Evolutionary conservation across 78 protist species (phyloP), one percentile per base, ranked within the genome.

Genomic region (Speleostelium caveatum): DNA sequence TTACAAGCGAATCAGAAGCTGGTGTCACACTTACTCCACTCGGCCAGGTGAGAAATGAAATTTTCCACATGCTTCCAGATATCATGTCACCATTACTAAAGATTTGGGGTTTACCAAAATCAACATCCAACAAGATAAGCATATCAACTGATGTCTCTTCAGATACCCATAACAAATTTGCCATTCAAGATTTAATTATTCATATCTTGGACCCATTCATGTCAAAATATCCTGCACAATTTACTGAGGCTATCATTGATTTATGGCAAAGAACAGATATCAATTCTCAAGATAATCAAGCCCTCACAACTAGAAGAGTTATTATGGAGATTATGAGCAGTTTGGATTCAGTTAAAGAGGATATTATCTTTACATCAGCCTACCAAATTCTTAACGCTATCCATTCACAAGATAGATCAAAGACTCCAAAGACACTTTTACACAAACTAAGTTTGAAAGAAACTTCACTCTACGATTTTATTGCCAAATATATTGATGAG

Each of bases 91-190:
- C 91, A 42, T 39, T 83, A 21, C 28, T 83, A 1, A 83, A 69
- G 61, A 39, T 83, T 22, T 83, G 91, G 91, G 91, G 91, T 28
- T 71, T 24, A 24, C 91, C 91, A 38, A 67, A 59, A 33, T 55
- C 71, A 19, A 60, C 73, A 10, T 19, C 28, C 7, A 55, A 55
- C 30, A 83, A 83, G 72, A 83, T 83, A 7, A 69, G 79, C 28
- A 69, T 83, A 28, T 69, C 79, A 36, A 83, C 91, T 0, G 91
- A 83, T 83, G 80, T 83, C 12, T 83, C 91, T 2, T 69, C 79
- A 26, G 91, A 83, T n/a, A 83, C 91, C 3, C 91, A 83, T 32
- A 83, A 83, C 26, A 83, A 83, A 42, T 83, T 60, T 69, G 91
- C 91, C 16, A 83, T 83, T 60, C 91, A 83, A 42, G 91, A 83